Evolutionary conservation across 441 rosid species (phyloP), one percentile per base, ranked within the genome.

Genomic region (Viola pubescens): DNA sequence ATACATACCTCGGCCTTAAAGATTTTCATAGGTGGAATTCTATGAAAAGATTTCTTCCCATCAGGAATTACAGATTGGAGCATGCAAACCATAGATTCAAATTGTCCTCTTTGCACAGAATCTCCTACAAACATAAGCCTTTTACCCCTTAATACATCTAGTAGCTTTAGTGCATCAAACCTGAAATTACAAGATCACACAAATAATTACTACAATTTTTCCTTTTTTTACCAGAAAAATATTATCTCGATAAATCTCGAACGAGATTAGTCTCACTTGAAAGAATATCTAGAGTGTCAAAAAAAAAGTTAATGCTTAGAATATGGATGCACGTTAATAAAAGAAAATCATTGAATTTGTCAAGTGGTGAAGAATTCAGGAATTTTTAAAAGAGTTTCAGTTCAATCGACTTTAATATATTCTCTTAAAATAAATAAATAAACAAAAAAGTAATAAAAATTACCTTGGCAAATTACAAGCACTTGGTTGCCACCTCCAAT

Each of bases 41-140:
- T 84, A 58, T 70, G 75, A 41, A 91, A 80, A 1, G 87, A 77
- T 73, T 76, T 87, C 75, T 82, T 81, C 7, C 79, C 83, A 4
- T 78, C 66, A 44, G 94, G 97, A 75, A 87, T 82, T 0, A 77
- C 86, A 52, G 95, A 81, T 58, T 92, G 97, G 12, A 87, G 69
- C 84, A 89, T 73, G 60, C 97, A 89, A 3, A 89, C 77, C 91
- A 92, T 77, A 0, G 95, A 92, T 70, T 92, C 95, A 60, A 85
- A 92, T 37, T 87, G 91, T 6, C 87, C 78, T 81, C 96, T 83
- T 60, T 88, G 98, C 45, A 91, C 84, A 0, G 96, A 91, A 69
- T 91, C 98, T 66, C 98, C 98, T 54, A 91, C 71, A 54, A 88
- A 86, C 98, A 91, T 85, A 51, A 91, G 62, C 58, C 96, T 85